These are phyloP conservation scores for Scheffersomyces cryptocercus DNA, from an alignment of 1,139 yeast species.

Conservation along the genomic window DNA sequence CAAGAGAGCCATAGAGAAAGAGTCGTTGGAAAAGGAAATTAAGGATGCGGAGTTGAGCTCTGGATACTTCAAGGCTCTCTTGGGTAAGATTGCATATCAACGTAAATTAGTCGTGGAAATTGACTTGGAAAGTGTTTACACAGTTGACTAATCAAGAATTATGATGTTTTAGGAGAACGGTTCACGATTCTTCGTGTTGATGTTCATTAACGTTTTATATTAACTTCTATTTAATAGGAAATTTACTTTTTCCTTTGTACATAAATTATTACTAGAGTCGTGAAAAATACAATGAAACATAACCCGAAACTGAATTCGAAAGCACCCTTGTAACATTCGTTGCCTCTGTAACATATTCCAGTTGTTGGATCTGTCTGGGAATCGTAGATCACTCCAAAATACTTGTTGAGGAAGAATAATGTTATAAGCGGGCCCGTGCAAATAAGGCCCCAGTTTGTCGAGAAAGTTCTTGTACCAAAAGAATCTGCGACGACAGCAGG, in stretches of 20 bases:
- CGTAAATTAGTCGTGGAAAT: conserved; percentile 46
- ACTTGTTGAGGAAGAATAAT: conserved; percentile 37
- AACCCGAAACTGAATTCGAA: conserved; percentile 30
- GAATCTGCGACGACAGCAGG: conserved; percentile 50
- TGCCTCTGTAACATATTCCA: conserved; percentile 37
- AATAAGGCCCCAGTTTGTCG: conserved; percentile 49
- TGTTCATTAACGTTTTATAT: not conserved
- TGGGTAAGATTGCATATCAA: conserved; percentile 51
- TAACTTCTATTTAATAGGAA: conserved; percentile 4
- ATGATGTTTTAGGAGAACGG: too few relatives aligned
- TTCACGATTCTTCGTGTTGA: too few relatives aligned
- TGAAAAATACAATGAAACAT: conserved; percentile 23
- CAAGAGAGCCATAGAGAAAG: conserved; percentile 59
- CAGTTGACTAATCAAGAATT: conserved; percentile 35
- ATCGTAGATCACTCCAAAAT: conserved; percentile 44
- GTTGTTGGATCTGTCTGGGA: conserved; percentile 29
- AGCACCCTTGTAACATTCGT: conserved; percentile 38
- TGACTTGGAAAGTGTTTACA: conserved; percentile 52
- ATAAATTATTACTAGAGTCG: conserved; percentile 25
- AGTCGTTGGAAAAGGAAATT: conserved; percentile 52
- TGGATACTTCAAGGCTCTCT: conserved; percentile 59
- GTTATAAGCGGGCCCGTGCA: conserved; percentile 44
- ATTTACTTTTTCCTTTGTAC: conserved; percentile 20
- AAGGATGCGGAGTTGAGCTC: conserved; percentile 61
- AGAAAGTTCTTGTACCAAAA: conserved; percentile 42